phyloP scores from a whole-genome alignment of 2,329 filamentous ascomycete genomes.

The Arthrobotrys megalospora region DNA sequence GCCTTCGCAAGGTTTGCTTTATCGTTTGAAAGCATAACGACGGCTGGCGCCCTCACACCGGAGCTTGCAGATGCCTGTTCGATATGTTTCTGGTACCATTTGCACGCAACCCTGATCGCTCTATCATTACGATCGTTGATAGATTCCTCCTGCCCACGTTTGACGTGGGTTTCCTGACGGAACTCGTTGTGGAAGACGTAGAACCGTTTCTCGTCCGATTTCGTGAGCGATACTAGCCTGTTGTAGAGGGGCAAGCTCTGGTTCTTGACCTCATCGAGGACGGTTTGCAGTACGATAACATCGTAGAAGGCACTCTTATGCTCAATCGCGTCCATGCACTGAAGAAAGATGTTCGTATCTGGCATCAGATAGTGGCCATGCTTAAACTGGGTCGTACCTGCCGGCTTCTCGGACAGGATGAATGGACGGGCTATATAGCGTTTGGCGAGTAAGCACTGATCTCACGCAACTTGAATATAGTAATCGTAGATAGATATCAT shows the following conservation, averaged over 20 bases:
- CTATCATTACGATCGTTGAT: slow-evolving; percentile 98
- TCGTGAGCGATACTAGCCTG: slow-evolving; percentile 88
- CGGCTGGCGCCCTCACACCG: slow-evolving; percentile 76
- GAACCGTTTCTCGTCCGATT: slow-evolving; percentile 96
- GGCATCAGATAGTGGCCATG: slow-evolving; percentile 94
- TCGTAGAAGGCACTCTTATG: slow-evolving; percentile 92
- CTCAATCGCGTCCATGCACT: slow-evolving; percentile 97
- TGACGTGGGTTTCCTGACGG: slow-evolving; percentile 88
- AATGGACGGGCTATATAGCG: slow-evolving; percentile 78
- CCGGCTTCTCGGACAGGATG: slow-evolving; percentile 88
- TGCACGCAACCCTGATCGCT: slow-evolving; percentile 85
- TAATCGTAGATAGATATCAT: slow-evolving; percentile 28
- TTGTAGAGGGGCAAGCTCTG: slow-evolving; percentile 95
- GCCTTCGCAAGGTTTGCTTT: slow-evolving; percentile 88
- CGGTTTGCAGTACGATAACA: slow-evolving; percentile 95
- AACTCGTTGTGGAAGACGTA: slow-evolving; percentile 99
- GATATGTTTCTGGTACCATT: slow-evolving; percentile 92
- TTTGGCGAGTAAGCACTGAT: slow-evolving; percentile 36
- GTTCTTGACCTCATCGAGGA: slow-evolving; percentile 95
- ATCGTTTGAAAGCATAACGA: slow-evolving; percentile 96
- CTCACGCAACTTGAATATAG: not conserved
- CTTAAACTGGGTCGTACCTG: slow-evolving; percentile 84
- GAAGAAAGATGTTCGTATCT: slow-evolving; percentile 95
- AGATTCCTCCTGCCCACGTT: slow-evolving; percentile 81
- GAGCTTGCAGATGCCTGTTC: slow-evolving; percentile 72